A percentile compares a stretch with the other conserved stretches of the same genome.
These are phyloP conservation scores for Pancytospora philotis DNA, from an alignment of 371 early-diverging fungal genomes.

Conservation along the genomic window DNA sequence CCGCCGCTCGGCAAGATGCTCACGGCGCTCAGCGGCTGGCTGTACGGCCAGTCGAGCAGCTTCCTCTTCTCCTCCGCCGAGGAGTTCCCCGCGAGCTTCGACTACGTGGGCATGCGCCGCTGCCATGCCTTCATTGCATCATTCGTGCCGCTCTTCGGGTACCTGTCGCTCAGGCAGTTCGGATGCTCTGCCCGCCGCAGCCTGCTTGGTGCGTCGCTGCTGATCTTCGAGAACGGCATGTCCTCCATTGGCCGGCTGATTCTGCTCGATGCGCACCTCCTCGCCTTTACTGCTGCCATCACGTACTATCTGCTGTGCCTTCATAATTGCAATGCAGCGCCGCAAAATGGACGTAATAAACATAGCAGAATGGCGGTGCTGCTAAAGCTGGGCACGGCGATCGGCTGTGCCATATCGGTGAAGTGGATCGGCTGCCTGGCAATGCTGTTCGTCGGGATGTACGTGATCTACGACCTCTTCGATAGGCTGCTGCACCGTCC, in stretches of 20 bases:
- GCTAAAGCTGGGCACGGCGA: slow-evolving; percentile 72
- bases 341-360: slow-evolving; percentile 65
- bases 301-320: slow-evolving; percentile 64
- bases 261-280: slow-evolving; percentile 85
- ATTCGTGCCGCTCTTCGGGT: slow-evolving; percentile 78
- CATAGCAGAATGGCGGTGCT: slow-evolving; percentile 65
- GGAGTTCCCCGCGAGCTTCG: slow-evolving; percentile 69
- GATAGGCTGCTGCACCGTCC: slow-evolving; percentile 64
- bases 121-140: slow-evolving; percentile 66
- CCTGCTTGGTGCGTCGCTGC: slow-evolving; percentile 66
- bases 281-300: slow-evolving; percentile 76
- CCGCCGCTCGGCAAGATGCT: slow-evolving; percentile 97
- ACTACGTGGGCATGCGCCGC: slow-evolving; percentile 77
- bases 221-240: slow-evolving; percentile 64
- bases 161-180: slow-evolving; percentile 71
- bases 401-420: slow-evolving; percentile 75
- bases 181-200: slow-evolving; percentile 64
- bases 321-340: slow-evolving; percentile 61
- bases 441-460: slow-evolving; percentile 78
- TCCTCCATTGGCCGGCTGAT: slow-evolving; percentile 79
- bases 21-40: slow-evolving; percentile 73
- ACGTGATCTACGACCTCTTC: slow-evolving; percentile 83
- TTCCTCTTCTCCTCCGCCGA: slow-evolving; percentile 78
- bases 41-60: slow-evolving; percentile 75
- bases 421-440: slow-evolving; percentile 98